These are phyloP conservation scores for Lasiodiplodia theobromae DNA, from an alignment of 2,329 filamentous ascomycete genomes.

Conservation along the genomic window DNA sequence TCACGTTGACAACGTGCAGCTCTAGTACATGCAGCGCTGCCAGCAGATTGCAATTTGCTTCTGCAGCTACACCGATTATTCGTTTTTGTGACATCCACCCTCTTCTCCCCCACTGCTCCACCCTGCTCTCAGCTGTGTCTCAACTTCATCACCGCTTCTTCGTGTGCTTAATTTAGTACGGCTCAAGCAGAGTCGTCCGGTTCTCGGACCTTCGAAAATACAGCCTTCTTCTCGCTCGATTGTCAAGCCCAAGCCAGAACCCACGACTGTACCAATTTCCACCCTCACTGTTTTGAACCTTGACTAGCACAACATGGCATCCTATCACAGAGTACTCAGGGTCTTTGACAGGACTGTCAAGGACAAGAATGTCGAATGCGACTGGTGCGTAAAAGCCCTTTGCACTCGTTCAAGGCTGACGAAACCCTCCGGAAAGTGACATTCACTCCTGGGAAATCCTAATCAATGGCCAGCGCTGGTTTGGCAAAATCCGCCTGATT, in stretches of 20 bases:
- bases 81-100: background rate
- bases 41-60: background rate
- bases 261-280: no score
- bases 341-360: slow-evolving; percentile 1
- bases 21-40: background rate
- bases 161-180: background rate
- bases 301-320: background rate
- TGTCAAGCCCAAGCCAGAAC: background rate
- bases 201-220: background rate
- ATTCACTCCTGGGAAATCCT: background rate
- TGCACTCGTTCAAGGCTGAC: background rate
- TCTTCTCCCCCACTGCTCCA: background rate
- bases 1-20: background rate
- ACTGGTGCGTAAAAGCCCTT: slow-evolving; percentile 1
- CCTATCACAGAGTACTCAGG: background rate
- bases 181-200: background rate
- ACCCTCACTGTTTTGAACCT: background rate
- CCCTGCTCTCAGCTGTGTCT: background rate
- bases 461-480: slow-evolving; percentile 1
- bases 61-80: background rate
- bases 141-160: background rate
- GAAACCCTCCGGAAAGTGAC: background rate
- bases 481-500: slow-evolving; percentile 5
- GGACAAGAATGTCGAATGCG: background rate
- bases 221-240: no score